A percentile compares a stretch with the other conserved stretches of the same genome.
Evolutionary conservation across 768 basidiomycete species (phyloP).

Genomic region (Suillus americanus): DNA sequence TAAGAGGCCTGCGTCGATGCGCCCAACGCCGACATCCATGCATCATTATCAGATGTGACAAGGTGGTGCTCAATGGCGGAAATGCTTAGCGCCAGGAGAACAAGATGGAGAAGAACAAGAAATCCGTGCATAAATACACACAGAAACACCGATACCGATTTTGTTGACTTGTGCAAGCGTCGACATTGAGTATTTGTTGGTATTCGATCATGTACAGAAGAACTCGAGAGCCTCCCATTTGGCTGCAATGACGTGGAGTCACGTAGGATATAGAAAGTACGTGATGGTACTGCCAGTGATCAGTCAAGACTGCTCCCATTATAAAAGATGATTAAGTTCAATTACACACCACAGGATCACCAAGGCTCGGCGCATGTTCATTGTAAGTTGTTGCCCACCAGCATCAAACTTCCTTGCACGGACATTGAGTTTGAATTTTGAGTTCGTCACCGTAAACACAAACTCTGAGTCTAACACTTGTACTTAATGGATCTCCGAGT

Average conservation of each 20-base stretch:
- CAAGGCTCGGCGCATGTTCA: too few relatives aligned
- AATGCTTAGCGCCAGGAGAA: slow-evolving; percentile 4
- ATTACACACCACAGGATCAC: too few relatives aligned
- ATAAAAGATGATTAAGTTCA: too few relatives aligned
- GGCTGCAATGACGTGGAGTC: background rate
- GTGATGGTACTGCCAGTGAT: too few relatives aligned
- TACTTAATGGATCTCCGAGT: too few relatives aligned
- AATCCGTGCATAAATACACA: background rate
- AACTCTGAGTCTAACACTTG: too few relatives aligned
- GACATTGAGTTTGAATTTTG: too few relatives aligned
- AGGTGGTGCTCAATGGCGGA: slow-evolving; percentile 4
- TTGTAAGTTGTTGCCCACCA: too few relatives aligned
- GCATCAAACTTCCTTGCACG: too few relatives aligned
- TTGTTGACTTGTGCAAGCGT: background rate
- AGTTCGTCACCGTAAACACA: too few relatives aligned
- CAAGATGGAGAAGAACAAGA: slow-evolving; percentile 14
- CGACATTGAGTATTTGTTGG: background rate
- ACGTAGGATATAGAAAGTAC: too few relatives aligned
- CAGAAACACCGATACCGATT: background rate
- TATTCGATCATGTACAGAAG: background rate
- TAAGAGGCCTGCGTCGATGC: slow-evolving; percentile 8
- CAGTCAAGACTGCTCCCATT: too few relatives aligned
- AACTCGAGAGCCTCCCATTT: background rate
- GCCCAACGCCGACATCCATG: background rate
- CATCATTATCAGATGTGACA: background rate